Evolutionary conservation across 179 eudicot species (phyloP), one percentile per base, ranked within the genome.

Genomic region (Sideroxylon spinosum): DNA sequence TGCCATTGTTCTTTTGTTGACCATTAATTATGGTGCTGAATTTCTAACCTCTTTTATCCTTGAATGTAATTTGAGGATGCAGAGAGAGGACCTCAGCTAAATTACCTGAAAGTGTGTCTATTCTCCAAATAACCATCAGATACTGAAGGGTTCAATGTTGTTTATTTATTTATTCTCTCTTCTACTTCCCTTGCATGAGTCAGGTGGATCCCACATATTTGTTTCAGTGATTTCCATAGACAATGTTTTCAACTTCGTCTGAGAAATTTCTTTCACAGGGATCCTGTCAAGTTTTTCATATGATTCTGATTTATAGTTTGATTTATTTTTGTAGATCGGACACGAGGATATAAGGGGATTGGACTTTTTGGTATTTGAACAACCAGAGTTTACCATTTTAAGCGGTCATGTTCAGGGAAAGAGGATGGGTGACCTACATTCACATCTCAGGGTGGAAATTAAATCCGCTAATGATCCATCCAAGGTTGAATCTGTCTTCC

Each of bases 351-450:
- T 85, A 73, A 93, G 82, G 86, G 91, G 89, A 25, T 73, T 89
- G 82, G 89, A 95, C 84, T 95, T 95, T 79, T 81, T 92, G 71
- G 94, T 92, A 65, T 95, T 95, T 76, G 99, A 95, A 86, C 91
- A 86, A 80, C 97, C 98, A 52, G 97, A 93, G 49, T 85, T 53
- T 81, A 92, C 96, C 76, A 86, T 95, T 75, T 81, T 95, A 76
- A 93, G 95, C 84, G 94, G 99, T 78, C 89, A 86, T 78, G 94
- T 93, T n/a, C 93, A 88, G 82, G 97, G 98, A 74, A 87, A 84
- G 67, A 85, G 88, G 70, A 79, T 84, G 57, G 84, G 83, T 49
- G 94, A 89, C 59, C 81, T 95, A 55, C 85, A 87, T 81, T 87
- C 97, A 57, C 91, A 93, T 73, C 92, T 95, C 73, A 85, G 83